Evolutionary conservation across 352 stramenopile species (phyloP).

Genomic region (Globisporangium mamillatum): DNA sequence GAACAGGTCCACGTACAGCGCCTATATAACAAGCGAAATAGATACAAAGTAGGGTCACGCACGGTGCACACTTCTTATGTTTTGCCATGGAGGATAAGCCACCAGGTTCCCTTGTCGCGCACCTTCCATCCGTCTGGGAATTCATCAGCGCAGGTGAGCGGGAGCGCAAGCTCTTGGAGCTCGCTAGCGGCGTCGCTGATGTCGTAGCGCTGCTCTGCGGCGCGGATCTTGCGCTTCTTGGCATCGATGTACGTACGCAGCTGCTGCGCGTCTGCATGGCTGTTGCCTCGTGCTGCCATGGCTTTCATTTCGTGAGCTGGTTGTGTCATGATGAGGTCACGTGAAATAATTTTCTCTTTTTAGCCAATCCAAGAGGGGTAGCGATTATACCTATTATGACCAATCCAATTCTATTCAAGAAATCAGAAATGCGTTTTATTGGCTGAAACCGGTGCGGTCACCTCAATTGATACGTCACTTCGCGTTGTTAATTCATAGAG

Average conservation of each 20-base stretch:
- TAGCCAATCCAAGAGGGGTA: not conserved
- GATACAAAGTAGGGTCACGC: not conserved
- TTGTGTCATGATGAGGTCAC: not conserved
- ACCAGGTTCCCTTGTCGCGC: not conserved
- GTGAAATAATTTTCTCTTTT: not conserved
- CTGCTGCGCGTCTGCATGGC: slow-evolving; percentile 25
- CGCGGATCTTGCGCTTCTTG: slow-evolving; percentile 41
- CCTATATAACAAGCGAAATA: slow-evolving; percentile 18
- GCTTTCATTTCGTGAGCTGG: not conserved
- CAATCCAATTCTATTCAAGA: not conserved
- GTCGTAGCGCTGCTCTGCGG: slow-evolving; percentile 51
- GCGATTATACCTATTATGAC: not conserved
- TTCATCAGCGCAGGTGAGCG: slow-evolving; percentile 25
- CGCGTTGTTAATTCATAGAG: not conserved
- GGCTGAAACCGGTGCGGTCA: not conserved
- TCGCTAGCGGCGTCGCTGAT: slow-evolving; percentile 24
- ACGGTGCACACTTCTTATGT: not conserved
- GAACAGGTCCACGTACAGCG: slow-evolving; percentile 47
- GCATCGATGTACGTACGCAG: slow-evolving; percentile 50
- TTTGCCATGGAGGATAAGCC: not conserved
- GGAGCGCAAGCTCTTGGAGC: slow-evolving; percentile 36
- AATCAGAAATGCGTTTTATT: not conserved
- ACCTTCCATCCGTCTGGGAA: slow-evolving; percentile 54
- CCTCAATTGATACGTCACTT: not conserved
- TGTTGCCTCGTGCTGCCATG: not conserved